These are phyloP conservation scores for Dendryphion nanum DNA, from an alignment of 2,329 filamentous ascomycete genomes.

Conservation along the genomic window DNA sequence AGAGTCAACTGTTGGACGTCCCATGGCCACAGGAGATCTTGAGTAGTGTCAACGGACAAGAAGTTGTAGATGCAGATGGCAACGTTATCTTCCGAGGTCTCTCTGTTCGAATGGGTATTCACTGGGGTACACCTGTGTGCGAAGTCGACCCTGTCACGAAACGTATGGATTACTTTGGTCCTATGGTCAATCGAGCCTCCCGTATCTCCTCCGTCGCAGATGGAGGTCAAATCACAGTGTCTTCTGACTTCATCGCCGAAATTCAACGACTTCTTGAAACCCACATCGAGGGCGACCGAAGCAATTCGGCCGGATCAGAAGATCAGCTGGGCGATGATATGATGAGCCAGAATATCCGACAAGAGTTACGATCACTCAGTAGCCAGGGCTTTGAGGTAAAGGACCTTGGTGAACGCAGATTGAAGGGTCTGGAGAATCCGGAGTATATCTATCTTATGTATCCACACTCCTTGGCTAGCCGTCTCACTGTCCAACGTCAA, in stretches of 20 bases:
- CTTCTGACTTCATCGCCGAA: slow-evolving; percentile 94
- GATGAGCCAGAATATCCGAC: slow-evolving; percentile 73
- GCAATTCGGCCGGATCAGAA: slow-evolving; percentile 66
- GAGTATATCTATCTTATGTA: slow-evolving; percentile 96
- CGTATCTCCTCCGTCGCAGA: slow-evolving; percentile 93
- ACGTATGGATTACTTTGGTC: slow-evolving; percentile 98
- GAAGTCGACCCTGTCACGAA: slow-evolving; percentile 95
- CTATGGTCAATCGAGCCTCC: slow-evolving; percentile 97
- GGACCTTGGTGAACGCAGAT: slow-evolving; percentile 88
- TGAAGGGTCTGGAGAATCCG: slow-evolving; percentile 96
- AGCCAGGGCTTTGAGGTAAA: slow-evolving; percentile 96
- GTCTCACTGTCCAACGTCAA: slow-evolving; percentile 68
- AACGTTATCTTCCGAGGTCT: slow-evolving; percentile 90
- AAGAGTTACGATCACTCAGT: slow-evolving; percentile 81
- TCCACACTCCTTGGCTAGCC: slow-evolving; percentile 80
- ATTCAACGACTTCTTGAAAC: slow-evolving; percentile 88
- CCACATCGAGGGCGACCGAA: slow-evolving; percentile 80
- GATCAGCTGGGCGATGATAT: slow-evolving; percentile 75
- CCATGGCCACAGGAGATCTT: slow-evolving; percentile 93
- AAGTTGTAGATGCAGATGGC: slow-evolving; percentile 78
- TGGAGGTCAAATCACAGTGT: slow-evolving; percentile 94
- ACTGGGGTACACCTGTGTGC: slow-evolving; percentile 92
- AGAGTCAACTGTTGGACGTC: slow-evolving; percentile 81
- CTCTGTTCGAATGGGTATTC: slow-evolving; percentile 95
- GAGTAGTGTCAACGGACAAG: slow-evolving; percentile 79